Evolutionary conservation across 2,329 filamentous ascomycete genomes (phyloP).

Genomic region (Thielaviopsis ethacetica): DNA sequence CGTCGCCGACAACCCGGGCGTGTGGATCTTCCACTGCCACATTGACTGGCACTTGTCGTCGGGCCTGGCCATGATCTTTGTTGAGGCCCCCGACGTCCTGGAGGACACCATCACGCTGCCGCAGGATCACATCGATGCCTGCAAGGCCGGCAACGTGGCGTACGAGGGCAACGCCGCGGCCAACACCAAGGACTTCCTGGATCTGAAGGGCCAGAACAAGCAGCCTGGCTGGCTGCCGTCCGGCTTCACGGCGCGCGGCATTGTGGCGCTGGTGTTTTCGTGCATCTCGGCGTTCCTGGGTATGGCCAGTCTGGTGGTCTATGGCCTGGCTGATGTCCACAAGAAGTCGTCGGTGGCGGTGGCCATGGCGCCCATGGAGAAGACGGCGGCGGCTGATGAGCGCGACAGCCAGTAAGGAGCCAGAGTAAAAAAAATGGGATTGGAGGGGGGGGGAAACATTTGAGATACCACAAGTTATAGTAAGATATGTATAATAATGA

Average conservation of each 20-base stretch:
- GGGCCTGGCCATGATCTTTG: slow-evolving; percentile 24
- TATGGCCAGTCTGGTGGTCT: slow-evolving; percentile 22
- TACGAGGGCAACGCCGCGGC: slow-evolving; percentile 42
- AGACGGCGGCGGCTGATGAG: not conserved
- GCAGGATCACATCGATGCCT: slow-evolving; percentile 28
- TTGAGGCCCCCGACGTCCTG: slow-evolving; percentile 21
- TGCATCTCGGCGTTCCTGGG: slow-evolving; percentile 52
- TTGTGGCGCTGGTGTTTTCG: slow-evolving; percentile 60
- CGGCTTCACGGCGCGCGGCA: slow-evolving; percentile 56
- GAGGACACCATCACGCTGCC: slow-evolving; percentile 39
- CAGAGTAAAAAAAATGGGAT: not conserved
- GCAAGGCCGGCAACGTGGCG: slow-evolving; percentile 23
- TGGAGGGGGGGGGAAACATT: no score
- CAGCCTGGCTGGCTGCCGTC: slow-evolving; percentile 41
- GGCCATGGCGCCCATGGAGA: not conserved
- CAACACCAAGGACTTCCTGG: slow-evolving; percentile 34
- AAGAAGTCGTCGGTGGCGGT: not conserved
- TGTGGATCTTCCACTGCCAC: slow-evolving; percentile 30
- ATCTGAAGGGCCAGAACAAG: slow-evolving; percentile 31
- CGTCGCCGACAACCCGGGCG: slow-evolving; percentile 27
- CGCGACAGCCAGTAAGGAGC: not conserved
- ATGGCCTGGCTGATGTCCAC: slow-evolving; percentile 8
- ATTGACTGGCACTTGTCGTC: slow-evolving; percentile 35
- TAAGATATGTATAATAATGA: not conserved
- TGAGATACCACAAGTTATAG: not conserved